These are phyloP conservation scores for Lipomyces japonicus DNA, from an alignment of 805 yeast species.

Conservation along the genomic window DNA sequence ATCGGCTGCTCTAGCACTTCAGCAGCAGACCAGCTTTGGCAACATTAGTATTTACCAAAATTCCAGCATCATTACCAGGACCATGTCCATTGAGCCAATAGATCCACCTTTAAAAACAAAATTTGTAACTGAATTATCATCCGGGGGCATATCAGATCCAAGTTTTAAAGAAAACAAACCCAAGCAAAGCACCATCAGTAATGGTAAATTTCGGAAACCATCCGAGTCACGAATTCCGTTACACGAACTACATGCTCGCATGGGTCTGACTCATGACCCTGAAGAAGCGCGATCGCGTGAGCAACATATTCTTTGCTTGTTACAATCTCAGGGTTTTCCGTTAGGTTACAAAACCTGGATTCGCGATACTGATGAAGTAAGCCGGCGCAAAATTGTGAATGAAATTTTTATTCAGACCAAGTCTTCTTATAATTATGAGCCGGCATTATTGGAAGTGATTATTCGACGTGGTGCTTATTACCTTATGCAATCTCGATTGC, in stretches of 20 bases:
- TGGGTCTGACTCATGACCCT: conserved; percentile 41
- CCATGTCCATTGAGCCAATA: too few relatives aligned
- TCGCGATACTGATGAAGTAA: conserved; percentile 60
- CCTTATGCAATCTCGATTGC: conserved; percentile 70
- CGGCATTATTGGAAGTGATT: conserved; percentile 60
- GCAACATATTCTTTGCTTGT: conserved; percentile 38
- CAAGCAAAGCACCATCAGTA: too few relatives aligned
- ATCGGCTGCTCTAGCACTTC: too few relatives aligned
- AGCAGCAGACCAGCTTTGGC: too few relatives aligned
- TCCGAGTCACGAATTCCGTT: conserved; percentile 40
- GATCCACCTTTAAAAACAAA: too few relatives aligned
- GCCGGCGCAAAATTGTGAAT: conserved; percentile 49
- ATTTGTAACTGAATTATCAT: too few relatives aligned
- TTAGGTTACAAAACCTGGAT: conserved; percentile 82
- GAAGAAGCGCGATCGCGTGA: conserved; percentile 40
- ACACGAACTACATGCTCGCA: conserved; percentile 38
- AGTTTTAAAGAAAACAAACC: too few relatives aligned
- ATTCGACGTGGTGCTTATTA: conserved; percentile 78
- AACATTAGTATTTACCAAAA: too few relatives aligned
- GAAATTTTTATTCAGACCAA: conserved; percentile 49
- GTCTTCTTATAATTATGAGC: conserved; percentile 50
- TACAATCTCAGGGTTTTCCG: conserved; percentile 57
- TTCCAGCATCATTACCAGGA: too few relatives aligned
- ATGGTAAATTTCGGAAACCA: conserved; percentile 35
- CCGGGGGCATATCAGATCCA: too few relatives aligned